Evolutionary conservation across 768 basidiomycete species (phyloP).

Genomic region (Pleurotus tuoliensis): DNA sequence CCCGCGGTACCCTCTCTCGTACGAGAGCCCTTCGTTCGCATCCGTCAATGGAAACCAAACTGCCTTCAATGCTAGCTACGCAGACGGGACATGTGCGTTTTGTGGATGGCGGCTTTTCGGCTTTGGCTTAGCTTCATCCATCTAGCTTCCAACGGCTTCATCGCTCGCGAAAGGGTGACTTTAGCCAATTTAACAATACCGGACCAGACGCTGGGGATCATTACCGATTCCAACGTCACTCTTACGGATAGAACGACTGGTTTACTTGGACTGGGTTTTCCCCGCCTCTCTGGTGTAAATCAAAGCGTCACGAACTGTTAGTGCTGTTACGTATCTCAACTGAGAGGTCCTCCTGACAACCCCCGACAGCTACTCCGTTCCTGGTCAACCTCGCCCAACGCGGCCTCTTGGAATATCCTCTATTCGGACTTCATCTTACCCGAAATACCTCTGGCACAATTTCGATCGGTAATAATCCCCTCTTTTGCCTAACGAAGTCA

Average conservation of each 20-base stretch:
- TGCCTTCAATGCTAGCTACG: constrained; percentile 55
- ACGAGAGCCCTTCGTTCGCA: constrained; percentile 61
- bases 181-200: constrained; percentile 57
- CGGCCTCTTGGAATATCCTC: constrained; percentile 66
- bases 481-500: too few species aligned
- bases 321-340: constrained; percentile 10
- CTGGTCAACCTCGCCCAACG: constrained; percentile 57
- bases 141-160: constrained; percentile 64
- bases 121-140: neutral
- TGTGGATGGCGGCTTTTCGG: neutral
- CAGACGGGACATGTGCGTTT: constrained; percentile 63
- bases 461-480: constrained; percentile 46
- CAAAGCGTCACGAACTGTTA: constrained; percentile 44
- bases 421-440: constrained; percentile 70
- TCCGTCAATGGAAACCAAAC: constrained; percentile 61
- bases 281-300: constrained; percentile 63
- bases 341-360: neutral
- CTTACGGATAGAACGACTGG: constrained; percentile 66
- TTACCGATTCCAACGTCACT: constrained; percentile 59
- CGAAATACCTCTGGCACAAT: constrained; percentile 58
- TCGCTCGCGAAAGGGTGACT: constrained; percentile 60
- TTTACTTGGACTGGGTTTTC: constrained; percentile 72
- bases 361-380: constrained; percentile 60
- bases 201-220: constrained; percentile 69
- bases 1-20: constrained; percentile 69